Base-by-base conservation (phyloP, 495 filamentous ascomycete species). In the Neurospora sp. region DNA sequence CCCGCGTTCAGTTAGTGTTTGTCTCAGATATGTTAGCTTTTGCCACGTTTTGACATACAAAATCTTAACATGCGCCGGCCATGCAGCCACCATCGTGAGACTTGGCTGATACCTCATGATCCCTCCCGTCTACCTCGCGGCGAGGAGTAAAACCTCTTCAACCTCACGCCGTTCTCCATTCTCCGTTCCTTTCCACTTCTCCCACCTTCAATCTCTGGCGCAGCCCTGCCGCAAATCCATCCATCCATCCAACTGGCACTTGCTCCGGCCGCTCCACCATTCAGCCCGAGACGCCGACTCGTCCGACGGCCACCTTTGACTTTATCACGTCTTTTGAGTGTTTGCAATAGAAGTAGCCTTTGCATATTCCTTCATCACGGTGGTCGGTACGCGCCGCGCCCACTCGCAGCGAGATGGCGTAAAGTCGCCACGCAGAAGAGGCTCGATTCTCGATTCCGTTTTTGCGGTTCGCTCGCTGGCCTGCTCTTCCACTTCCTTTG, bases 1-100 rank as follows among this genome's bases (percentile, higher is more conserved):
- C 77, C 74, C 72, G 77, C 74, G 77, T 77, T 65, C 27, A 11
- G 42, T 46, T 38, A 27, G 70, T 71, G 16, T 59, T 59, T 59
- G 35, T 31, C 27, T 31, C 27, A 37, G 20, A 20, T 20, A 12
- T 44, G 39, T 44, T 44, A 40, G 40, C 6, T 9, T 16, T 42
- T 16, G 39, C 39, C 14, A 12, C 11, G 0, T 5, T 40, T 5
- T 5, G 3, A 14, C 40, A 42, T 42, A 42, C 39, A 46, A 7
- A 31, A 31, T 2, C 27, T 38, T 71, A 35, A 59, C 70, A 65
- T 65, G 14, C 42, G 44, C 71, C 72, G 16, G 74, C 78, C 76
- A 74, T 75, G 77, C 74, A 77, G 78, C 74, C 74, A 78, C 77
- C 71, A 46, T 70, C 61, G 37, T 42, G 72, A 70, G 78, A 77